Conservation (phyloP, 1,139 yeast genomes). For the Magnusiomyces fungicola region DNA sequence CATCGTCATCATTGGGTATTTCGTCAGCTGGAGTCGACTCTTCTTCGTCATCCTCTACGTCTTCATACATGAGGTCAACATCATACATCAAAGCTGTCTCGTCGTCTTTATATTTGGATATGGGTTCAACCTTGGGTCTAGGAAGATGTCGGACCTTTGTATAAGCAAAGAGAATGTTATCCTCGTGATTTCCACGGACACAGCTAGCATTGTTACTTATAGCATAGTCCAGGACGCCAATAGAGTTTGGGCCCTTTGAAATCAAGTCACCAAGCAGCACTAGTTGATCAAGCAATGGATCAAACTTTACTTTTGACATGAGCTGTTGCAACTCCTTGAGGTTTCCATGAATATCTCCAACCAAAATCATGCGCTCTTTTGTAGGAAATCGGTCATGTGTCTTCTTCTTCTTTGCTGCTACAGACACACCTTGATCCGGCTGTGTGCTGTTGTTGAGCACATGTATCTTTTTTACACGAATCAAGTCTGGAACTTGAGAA, state of each 20-base stretch:
- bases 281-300: constrained; percentile 47
- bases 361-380: constrained; percentile 39
- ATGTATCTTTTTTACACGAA: background rate
- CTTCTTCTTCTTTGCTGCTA: background rate
- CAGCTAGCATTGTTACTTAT: constrained; percentile 51
- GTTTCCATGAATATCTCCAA: constrained; percentile 90
- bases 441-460: too few relatives aligned
- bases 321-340: constrained; percentile 47
- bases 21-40: background rate
- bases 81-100: too few relatives aligned
- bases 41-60: constrained; percentile 2
- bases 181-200: constrained; percentile 85
- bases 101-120: constrained; percentile 2
- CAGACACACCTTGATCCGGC: too few relatives aligned
- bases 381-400: background rate
- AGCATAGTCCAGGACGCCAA: constrained; percentile 60
- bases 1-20: constrained; percentile 3
- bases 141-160: constrained; percentile 49
- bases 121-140: constrained; percentile 24
- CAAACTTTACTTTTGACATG: constrained; percentile 40
- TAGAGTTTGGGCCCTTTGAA: constrained; percentile 75
- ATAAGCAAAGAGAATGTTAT: constrained; percentile 54
- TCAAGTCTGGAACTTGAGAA: background rate
- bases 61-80: constrained; percentile 1
- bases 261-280: constrained; percentile 77